These are phyloP conservation scores for Cutaneotrichosporon spelunceum DNA, from an alignment of 1,284 basidiomycete genomes.

Conservation along the genomic window DNA sequence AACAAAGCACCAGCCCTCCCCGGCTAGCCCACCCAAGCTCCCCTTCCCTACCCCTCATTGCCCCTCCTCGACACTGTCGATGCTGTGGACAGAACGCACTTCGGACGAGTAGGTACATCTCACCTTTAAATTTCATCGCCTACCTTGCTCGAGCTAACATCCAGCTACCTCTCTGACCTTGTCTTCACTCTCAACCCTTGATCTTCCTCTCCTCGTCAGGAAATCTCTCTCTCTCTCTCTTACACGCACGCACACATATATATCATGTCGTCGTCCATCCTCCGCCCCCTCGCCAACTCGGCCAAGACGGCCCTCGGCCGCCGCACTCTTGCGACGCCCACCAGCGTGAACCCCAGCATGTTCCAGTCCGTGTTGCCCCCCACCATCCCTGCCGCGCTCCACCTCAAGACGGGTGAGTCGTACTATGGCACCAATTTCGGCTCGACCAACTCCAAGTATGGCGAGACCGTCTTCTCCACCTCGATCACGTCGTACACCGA, in stretches of 20 bases:
- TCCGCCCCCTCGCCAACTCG: slow-evolving; percentile 19
- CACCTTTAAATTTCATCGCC: not conserved
- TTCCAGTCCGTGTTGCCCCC: slow-evolving; percentile 38
- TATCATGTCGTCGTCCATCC: slow-evolving; percentile 24
- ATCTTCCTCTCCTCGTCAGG: slow-evolving; percentile 15
- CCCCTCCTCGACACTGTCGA: slow-evolving; percentile 22
- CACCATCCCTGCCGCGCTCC: slow-evolving; percentile 73
- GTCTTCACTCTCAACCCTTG: slow-evolving; percentile 45
- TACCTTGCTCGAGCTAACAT: slow-evolving; percentile 8
- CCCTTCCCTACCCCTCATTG: not conserved
- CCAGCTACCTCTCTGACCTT: slow-evolving; percentile 50
- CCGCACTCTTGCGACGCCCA: slow-evolving; percentile 27
- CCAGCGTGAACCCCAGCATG: slow-evolving; percentile 28
- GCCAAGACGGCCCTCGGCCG: slow-evolving; percentile 12
- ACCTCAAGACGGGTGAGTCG: slow-evolving; percentile 89
- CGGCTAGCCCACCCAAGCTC: not conserved
- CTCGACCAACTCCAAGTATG: slow-evolving; percentile 79
- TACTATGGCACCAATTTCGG: slow-evolving; percentile 90
- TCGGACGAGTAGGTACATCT: slow-evolving; percentile 52
- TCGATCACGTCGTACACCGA: slow-evolving; percentile 99
- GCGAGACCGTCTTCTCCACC: slow-evolving; percentile 98
- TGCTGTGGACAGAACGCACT: slow-evolving; percentile 50
- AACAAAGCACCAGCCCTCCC: not conserved
- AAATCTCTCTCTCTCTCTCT: slow-evolving; percentile 4
- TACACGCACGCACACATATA: not conserved